Evolutionary conservation across 1,284 basidiomycete species (phyloP).

Genomic region (Tilletiopsis washingtonensis): DNA sequence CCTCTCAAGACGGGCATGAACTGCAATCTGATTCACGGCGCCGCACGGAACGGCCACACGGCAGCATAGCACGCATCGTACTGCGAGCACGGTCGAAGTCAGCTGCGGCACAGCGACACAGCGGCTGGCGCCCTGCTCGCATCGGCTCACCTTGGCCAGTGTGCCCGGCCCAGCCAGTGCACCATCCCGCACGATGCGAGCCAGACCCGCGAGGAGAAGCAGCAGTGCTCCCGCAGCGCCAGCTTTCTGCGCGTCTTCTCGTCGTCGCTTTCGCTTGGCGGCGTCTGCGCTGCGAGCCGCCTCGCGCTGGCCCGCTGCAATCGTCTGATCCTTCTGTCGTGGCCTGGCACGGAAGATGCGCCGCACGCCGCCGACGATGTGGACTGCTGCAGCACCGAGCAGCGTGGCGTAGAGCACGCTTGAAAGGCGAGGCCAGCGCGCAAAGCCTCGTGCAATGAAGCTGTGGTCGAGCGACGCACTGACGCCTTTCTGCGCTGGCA

Average conservation of each 20-base stretch:
- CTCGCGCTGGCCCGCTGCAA: not conserved
- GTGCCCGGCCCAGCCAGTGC: not conserved
- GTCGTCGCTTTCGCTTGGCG: not conserved
- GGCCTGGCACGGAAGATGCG: not conserved
- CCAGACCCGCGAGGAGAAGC: not conserved
- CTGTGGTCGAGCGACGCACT: conserved; percentile 36
- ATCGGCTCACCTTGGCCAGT: not conserved
- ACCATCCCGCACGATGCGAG: not conserved
- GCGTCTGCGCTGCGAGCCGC: not conserved
- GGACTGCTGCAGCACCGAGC: conserved; percentile 14
- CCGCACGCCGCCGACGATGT: conserved; percentile 2
- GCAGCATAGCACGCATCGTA: conserved; percentile 3
- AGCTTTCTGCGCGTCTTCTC: not conserved
- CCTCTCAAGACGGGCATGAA: too few species aligned
- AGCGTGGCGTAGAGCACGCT: conserved; percentile 9
- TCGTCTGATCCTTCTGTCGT: not conserved
- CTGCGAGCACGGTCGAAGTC: not conserved
- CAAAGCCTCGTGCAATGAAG: conserved; percentile 24
- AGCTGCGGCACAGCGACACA: not conserved
- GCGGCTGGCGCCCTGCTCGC: not conserved
- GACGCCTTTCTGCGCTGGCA: conserved; percentile 20
- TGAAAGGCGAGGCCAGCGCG: conserved; percentile 1
- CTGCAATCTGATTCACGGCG: not conserved
- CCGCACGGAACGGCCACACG: not conserved
- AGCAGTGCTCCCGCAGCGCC: not conserved